Base-by-base conservation (phyloP, 116 monocot species). In the Cymodocea nodosa region DNA sequence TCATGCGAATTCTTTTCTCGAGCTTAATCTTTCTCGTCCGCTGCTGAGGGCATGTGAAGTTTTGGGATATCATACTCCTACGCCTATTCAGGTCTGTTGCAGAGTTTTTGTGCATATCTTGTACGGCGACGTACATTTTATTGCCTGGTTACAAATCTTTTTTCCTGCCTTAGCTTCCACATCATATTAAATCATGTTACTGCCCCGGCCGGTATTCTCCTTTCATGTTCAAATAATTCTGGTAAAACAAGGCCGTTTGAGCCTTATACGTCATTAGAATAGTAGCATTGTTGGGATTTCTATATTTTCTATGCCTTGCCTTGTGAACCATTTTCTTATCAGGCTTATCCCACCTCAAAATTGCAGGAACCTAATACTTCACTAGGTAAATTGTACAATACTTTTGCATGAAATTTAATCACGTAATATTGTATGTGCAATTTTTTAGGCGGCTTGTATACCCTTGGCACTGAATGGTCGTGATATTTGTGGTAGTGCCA, bases 401-500 rank as follows among this genome's bases (percentile, higher is more conserved):
- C 11, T 44, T 4, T 44, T 11, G 11, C 11, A 11, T 44, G 44
- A 4, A 44, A 44, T 44, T 44, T 44, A 44, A 44, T 44, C 11
- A 0, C 5, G 44, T 11, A 44, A 44, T 44, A 6, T 44, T 6
- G 7, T 74, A 60, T 68, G 24, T 35, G n/a, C 66, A 14, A 59
- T 15, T 60, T 49, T 80, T 24, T 52, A 97, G 97, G 85, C 97
- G 22, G 97, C 97, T 51, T 97, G 97, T 67, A 86, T 97, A 85
- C 97, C 97, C 4, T 78, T 97, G 65, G 97, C 97, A 54, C 75
- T 97, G 71, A 78, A 80, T 72, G 97, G 97, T 16, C 88, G 97
- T 73, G 97, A 97, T 74, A 85, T 97, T 59, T 97, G 91, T 79
- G 97, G 91, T 73, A 97, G 97, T 71, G 97, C 97, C 35, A 74